These are phyloP conservation scores for Trichoderma sp. DNA, from an alignment of 2,329 filamentous ascomycete genomes.

Conservation along the genomic window DNA sequence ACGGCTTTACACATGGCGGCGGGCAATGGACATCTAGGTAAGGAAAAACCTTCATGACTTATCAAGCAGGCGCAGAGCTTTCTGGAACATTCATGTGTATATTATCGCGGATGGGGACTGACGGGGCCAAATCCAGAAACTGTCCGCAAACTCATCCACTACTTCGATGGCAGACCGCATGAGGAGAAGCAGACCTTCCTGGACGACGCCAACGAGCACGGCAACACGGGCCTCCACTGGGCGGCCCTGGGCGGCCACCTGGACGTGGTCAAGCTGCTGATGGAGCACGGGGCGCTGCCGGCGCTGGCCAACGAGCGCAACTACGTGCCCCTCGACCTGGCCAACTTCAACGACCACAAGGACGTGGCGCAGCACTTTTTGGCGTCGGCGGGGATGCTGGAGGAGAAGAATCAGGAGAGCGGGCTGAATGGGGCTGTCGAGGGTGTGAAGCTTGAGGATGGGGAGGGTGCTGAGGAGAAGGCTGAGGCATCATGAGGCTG, in stretches of 20 bases:
- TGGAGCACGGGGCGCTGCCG: slow-evolving; percentile 76
- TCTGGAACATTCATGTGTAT: too few species aligned
- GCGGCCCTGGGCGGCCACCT: slow-evolving; percentile 88
- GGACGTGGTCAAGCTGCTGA: slow-evolving; percentile 73
- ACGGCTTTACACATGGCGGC: slow-evolving; percentile 90
- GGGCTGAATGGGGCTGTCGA: slow-evolving; percentile 47
- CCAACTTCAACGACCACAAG: slow-evolving; percentile 68
- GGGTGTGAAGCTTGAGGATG: slow-evolving; percentile 45
- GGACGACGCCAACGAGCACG: slow-evolving; percentile 73
- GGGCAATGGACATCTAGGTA: slow-evolving; percentile 85
- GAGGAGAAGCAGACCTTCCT: slow-evolving; percentile 57
- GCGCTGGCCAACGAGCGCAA: slow-evolving; percentile 80
- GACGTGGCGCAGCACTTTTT: slow-evolving; percentile 66
- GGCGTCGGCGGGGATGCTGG: slow-evolving; percentile 50
- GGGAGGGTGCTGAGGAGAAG: slow-evolving; percentile 32
- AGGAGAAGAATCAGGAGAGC: slow-evolving; percentile 50
- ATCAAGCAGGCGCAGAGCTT: too few species aligned
- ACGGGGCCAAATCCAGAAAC: slow-evolving; percentile 43
- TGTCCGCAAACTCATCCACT: slow-evolving; percentile 48
- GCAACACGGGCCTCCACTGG: slow-evolving; percentile 94
- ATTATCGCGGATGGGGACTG: too few species aligned
- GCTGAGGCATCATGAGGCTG: slow-evolving; percentile 12
- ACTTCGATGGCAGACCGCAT: slow-evolving; percentile 46
- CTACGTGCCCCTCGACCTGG: slow-evolving; percentile 76
- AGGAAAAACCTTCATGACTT: slow-evolving; percentile 31